Evolutionary conservation across 495 filamentous ascomycete genomes (phyloP), one percentile per base, ranked within the genome.

Genomic region (Penicillium manginii): DNA sequence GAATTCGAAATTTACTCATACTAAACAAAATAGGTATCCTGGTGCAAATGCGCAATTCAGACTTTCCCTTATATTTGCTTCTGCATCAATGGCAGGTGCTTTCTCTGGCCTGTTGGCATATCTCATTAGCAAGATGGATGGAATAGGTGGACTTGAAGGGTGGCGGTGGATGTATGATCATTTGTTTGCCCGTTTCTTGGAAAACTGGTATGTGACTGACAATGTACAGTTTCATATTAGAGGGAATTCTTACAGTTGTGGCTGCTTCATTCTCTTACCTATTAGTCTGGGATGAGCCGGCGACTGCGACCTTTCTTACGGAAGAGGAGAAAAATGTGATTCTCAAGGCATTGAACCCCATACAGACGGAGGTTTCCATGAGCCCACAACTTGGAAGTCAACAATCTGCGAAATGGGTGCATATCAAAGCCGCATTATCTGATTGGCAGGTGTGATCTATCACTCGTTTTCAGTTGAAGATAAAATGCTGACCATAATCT

Each of bases 41-140:
- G 32, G 57, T 0, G 35, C 29, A 12, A 54, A 55, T 45, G 51
- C 57, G 9, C 57, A 60, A 22, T 60, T 50, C 22, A 42, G 57
- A 55, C 51, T 54, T 23, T 43, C 57, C 26, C 52, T 60, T 2
- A 54, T 60, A 4, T 60, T 60, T 18, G 52, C 51, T 1, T 60
- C 57, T 32, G 57, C 57, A 4, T 54, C 51, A 4, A 60, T 60
- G 51, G 57, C 57, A 6, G 57, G 57, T 10, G 57, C 57, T n/a
- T 60, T 60, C 23, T 60, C 57, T 15, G 57, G 57, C 5, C 57
- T 60, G 8, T 35, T 60, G 45, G 57, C 57, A 15, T 60, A 52
- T 45, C 29, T 51, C 1, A 60, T 60, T 7, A 51, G 45, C 26
- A 60, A 18, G 35, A 60, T 60, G 57, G 51, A 60, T 50, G 57